Evolutionary conservation across 371 early-diverging fungal genomes (phyloP).

Genomic region (Rhizopus arrhizus): DNA sequence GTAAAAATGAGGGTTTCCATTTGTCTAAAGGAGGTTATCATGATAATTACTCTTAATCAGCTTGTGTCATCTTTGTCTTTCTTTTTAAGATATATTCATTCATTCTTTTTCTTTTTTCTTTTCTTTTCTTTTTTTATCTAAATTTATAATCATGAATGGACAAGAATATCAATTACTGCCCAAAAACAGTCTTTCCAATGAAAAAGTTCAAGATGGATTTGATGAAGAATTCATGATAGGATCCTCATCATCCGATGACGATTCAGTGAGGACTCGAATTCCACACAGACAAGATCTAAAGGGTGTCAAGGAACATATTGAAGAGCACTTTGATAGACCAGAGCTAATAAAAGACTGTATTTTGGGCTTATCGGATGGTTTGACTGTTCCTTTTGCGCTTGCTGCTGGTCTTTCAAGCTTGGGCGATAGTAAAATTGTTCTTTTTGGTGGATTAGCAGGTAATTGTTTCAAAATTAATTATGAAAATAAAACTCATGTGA

Average conservation of each 20-base stretch:
- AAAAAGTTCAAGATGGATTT: neutral
- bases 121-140: neutral
- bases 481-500: neutral
- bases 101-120: neutral
- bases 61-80: too few species aligned
- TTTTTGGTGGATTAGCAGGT: constrained; percentile 72
- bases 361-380: constrained; percentile 70
- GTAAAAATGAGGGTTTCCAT: neutral
- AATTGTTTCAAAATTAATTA: neutral
- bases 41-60: neutral
- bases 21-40: neutral
- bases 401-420: constrained; percentile 72
- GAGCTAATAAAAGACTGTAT: constrained; percentile 71
- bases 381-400: constrained; percentile 79
- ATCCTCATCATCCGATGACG: neutral
- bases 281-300: constrained; percentile 36
- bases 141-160: neutral
- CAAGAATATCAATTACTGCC: constrained; percentile 18
- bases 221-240: constrained; percentile 22
- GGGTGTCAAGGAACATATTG: constrained; percentile 48
- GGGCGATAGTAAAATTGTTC: constrained; percentile 60
- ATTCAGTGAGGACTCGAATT: constrained; percentile 22
- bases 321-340: constrained; percentile 67
- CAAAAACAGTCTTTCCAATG: neutral
- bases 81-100: neutral